Conservation (phyloP, 768 basidiomycete species). For the Panaeolus papilionaceus region DNA sequence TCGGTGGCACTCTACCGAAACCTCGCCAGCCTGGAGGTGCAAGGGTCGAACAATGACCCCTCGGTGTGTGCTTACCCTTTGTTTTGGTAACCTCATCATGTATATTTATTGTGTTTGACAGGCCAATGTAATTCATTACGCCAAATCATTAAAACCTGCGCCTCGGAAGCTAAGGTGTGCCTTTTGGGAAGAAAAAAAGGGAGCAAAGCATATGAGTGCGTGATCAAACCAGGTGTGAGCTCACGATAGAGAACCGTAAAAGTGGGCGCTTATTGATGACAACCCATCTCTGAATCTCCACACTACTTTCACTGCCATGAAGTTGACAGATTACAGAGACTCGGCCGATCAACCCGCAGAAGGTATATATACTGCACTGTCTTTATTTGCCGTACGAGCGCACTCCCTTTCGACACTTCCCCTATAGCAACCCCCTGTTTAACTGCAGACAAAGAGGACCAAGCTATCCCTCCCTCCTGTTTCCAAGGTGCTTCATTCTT, state of each 20-base stretch:
- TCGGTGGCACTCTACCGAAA: not conserved
- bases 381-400: not conserved
- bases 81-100: not conserved
- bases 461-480: not conserved
- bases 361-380: not conserved
- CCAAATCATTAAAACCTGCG: not conserved
- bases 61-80: not conserved
- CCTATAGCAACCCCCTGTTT: not conserved
- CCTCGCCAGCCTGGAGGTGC: not conserved
- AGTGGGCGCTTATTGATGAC: slow-evolving; percentile 10
- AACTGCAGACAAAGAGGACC: not conserved
- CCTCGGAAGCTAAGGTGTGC: not conserved
- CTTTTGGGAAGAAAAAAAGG: not conserved
- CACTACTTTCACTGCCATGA: not conserved
- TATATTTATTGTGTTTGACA: not conserved
- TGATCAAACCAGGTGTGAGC: not conserved
- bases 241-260: not conserved
- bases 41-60: not conserved
- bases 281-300: slow-evolving; percentile 2
- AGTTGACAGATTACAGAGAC: slow-evolving; percentile 5
- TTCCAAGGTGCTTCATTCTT: not conserved
- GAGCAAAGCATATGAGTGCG: not conserved
- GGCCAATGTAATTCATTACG: not conserved
- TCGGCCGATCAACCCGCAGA: slow-evolving; percentile 10
- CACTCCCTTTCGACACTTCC: not conserved